Conservation (phyloP, 768 basidiomycete genomes). For the Termitomyces sp. region DNA sequence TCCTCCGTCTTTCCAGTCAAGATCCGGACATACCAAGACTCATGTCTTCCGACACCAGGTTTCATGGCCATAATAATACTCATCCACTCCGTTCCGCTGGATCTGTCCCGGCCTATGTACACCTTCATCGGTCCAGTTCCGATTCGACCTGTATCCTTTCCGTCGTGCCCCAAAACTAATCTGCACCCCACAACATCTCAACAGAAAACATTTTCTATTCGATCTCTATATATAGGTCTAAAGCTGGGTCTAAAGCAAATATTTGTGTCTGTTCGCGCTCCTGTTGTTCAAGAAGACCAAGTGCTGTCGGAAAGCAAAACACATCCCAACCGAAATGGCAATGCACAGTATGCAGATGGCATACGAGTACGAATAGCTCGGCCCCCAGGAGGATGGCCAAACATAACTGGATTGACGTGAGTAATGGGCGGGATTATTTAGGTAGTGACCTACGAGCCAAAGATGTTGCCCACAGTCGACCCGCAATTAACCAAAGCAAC, state of each 20-base stretch:
- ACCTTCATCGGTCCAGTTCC: background rate
- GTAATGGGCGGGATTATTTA: background rate
- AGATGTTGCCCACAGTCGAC: constrained; percentile 80
- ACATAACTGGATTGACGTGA: constrained; percentile 43
- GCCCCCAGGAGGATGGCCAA: constrained; percentile 67
- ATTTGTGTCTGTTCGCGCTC: constrained; percentile 44
- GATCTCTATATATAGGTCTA: background rate
- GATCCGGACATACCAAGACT: constrained; percentile 10
- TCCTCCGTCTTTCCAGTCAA: background rate
- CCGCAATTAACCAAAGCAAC: constrained; percentile 79
- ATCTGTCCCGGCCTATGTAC: too few species aligned
- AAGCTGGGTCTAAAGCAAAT: constrained; percentile 36
- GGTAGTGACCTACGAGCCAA: constrained; percentile 63
- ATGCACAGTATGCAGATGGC: constrained; percentile 68
- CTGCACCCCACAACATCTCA: background rate
- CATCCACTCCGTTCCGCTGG: background rate
- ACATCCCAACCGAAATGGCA: constrained; percentile 49
- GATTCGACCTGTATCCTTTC: background rate
- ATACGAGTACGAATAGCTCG: constrained; percentile 65
- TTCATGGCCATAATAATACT: background rate
- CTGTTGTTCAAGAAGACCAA: constrained; percentile 38
- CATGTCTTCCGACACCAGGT: background rate
- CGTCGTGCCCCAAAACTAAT: background rate
- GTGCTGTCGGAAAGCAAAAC: constrained; percentile 43
- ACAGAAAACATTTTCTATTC: background rate